Evolutionary conservation across 2,329 filamentous ascomycete genomes (phyloP), one percentile per base, ranked within the genome.

Genomic region (Calonectria multiphialidica): DNA sequence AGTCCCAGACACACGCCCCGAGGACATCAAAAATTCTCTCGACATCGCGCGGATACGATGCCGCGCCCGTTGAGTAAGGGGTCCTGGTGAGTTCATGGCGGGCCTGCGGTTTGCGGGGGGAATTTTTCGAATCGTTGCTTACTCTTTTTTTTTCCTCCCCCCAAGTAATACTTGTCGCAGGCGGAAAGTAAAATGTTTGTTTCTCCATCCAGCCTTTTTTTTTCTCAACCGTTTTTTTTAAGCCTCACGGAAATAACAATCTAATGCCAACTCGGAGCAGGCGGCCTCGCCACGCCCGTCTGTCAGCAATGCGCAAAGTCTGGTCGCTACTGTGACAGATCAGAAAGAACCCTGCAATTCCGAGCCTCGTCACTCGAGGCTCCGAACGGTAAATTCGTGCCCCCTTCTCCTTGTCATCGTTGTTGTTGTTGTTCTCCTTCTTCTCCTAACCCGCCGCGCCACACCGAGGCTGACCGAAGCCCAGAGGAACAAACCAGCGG

Each of bases 131-230:
- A 28, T 13, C 8, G 12, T 40, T 12, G 42, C 65, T 68, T 21
- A 67, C 65, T 25, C 45, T 53, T 30, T 47, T 50, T 30, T 30
- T n/a, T n/a, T n/a, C 42, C 21, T 33, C 45, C 23, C 40, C 35
- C 10, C 9, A 37, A 84, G 83, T 74, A 82, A 84, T 53, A 84
- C 82, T 2, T 84, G 83, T 64, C 82, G 83, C 3, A 75, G 78
- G 13, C 83, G 83, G 62, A 84, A 84, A 67, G 68, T 84, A 2
- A 84, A 83, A 70, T 84, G 83, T 82, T 71, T 13, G 70, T 62
- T 62, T 12, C 1, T 4, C 30, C 28, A 10, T 21, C 21, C 13
- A 59, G 35, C 16, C 10, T 5, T 8, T 30, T 5, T 8, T 30
- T 25, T 7, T 13, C 13, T 6, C 33, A 12, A 5, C 25, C 40